phyloP scores from a whole-genome alignment of 2,329 filamentous ascomycete species.

The Botrytis paeoniae region DNA sequence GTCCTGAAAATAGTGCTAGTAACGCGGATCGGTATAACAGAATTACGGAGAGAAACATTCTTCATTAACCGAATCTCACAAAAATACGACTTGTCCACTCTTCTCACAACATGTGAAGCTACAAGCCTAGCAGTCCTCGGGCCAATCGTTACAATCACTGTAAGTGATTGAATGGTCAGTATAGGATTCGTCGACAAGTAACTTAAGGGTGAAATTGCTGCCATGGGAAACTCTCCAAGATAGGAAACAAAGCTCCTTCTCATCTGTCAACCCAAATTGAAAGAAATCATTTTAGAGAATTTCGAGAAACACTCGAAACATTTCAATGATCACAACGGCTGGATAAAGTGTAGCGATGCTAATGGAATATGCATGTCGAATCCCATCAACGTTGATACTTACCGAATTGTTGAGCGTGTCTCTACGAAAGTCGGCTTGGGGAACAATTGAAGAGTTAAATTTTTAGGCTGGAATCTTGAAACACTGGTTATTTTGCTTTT shows the following conservation, averaged over 20 bases:
- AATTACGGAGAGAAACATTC: neutral
- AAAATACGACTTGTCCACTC: neutral
- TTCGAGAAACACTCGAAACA: neutral
- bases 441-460: neutral
- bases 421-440: neutral
- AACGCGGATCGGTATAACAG: neutral
- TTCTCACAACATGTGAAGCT: neutral
- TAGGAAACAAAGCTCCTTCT: neutral
- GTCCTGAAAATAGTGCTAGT: neutral
- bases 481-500: neutral
- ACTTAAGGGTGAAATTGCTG: neutral
- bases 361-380: neutral
- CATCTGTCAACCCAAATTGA: neutral
- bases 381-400: neutral
- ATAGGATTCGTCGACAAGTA: neutral
- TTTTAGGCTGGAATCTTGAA: accelerated
- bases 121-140: neutral
- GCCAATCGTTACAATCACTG: neutral
- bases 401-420: accelerated
- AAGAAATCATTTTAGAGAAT: accelerated
- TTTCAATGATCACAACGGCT: neutral
- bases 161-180: neutral
- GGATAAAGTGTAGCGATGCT: neutral
- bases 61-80: neutral
- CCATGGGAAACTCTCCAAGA: neutral